Evolutionary conservation across 495 filamentous ascomycete genomes (phyloP).

Genomic region (Podospora pseudoanserina): DNA sequence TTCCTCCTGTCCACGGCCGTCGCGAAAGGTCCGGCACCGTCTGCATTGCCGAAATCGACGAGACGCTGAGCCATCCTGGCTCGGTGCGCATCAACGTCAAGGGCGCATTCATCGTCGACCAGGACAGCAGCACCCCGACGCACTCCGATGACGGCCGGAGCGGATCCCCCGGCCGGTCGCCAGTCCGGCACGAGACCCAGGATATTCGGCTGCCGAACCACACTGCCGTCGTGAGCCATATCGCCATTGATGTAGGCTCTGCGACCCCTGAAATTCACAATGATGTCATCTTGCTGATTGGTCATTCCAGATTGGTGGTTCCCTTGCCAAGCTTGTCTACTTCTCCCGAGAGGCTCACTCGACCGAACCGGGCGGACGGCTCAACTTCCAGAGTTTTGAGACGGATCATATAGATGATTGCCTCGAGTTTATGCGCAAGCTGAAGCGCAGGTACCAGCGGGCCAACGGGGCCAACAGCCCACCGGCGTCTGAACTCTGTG

Average conservation of each 20-base stretch:
- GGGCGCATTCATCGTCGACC: constrained; percentile 93
- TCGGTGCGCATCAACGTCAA: constrained; percentile 89
- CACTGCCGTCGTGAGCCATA: constrained; percentile 87
- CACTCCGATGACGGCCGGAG: constrained; percentile 51
- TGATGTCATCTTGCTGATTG: constrained; percentile 25
- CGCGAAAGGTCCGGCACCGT: constrained; percentile 28
- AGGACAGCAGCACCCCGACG: constrained; percentile 53
- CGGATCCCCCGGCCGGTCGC: constrained; percentile 43
- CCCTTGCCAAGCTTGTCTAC: constrained; percentile 93
- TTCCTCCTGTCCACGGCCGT: not conserved
- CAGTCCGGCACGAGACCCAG: constrained; percentile 70
- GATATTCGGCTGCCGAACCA: constrained; percentile 97
- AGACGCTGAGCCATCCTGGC: constrained; percentile 77
- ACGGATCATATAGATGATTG: constrained; percentile 89
- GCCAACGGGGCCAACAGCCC: constrained; percentile 58
- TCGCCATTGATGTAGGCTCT: constrained; percentile 78
- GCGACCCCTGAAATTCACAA: constrained; percentile 2
- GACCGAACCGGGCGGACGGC: constrained; percentile 75
- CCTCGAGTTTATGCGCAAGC: constrained; percentile 77
- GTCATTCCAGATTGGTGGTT: constrained; percentile 76
- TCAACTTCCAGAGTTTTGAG: constrained; percentile 95
- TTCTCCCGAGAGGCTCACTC: constrained; percentile 83
- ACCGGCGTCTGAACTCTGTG: constrained; percentile 58
- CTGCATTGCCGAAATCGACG: constrained; percentile 60
- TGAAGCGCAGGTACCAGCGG: constrained; percentile 73